These are phyloP conservation scores for Scutellaria galericulata DNA, from an alignment of 257 asterid genomes.

Conservation along the genomic window DNA sequence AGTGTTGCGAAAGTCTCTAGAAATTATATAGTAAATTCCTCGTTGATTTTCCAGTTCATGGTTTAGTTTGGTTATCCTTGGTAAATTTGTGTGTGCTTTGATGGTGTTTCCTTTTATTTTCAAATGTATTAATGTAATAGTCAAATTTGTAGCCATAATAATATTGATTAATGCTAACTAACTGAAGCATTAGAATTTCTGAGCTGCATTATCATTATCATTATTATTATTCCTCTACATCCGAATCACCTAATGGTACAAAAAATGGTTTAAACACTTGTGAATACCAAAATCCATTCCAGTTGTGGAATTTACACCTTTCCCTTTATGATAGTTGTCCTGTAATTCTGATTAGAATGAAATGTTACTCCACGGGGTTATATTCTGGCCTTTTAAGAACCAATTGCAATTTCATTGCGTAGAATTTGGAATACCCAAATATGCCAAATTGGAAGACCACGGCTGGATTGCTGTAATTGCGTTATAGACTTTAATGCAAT, in stretches of 20 bases:
- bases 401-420: not conserved
- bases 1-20: not conserved
- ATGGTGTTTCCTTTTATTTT: not conserved
- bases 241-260: not conserved
- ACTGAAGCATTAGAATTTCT: not conserved
- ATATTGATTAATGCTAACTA: not conserved
- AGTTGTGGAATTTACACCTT: conserved; percentile 5
- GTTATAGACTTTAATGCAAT: not conserved
- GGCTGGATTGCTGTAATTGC: not conserved
- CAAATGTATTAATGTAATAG: not conserved
- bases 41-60: conserved; percentile 10
- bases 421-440: not conserved
- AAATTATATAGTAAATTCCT: not conserved
- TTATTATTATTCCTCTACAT: not conserved
- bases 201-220: not conserved
- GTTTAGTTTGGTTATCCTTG: not conserved
- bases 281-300: not conserved
- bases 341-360: not conserved
- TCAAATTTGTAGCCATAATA: not conserved
- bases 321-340: not conserved
- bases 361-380: not conserved
- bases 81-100: not conserved
- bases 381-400: not conserved
- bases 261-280: not conserved
- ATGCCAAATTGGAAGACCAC: not conserved